Evolutionary conservation across 2,329 filamentous ascomycete species (phyloP), one percentile per base, ranked within the genome.

Genomic region (Elsinoe necatrix): DNA sequence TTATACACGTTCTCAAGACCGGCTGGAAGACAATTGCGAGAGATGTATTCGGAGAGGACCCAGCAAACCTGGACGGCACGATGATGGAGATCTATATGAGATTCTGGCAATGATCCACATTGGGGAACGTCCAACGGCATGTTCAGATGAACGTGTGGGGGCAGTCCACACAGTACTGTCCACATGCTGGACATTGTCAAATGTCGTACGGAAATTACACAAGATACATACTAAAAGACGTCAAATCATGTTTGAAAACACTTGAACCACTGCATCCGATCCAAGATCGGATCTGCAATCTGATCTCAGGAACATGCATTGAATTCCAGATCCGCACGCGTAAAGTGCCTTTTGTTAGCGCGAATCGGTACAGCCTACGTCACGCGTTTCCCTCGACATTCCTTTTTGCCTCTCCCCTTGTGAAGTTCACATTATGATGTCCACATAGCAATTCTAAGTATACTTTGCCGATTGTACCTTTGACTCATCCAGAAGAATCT

Each of bases 261-360:
- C 6, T 11, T 43, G 41, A 50, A 29, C 23, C 45, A 52, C n/a
- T 21, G 12, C 29, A 23, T 52, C 20, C 29, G 29, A n/a, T 16
- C 3, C 48, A 2, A 37, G 48, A 52, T 52, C 48, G 48, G 48
- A 37, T 35, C 31, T 37, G 18, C 27, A 18, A 34, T 37, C 12
- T 34, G 48, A 52, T 52, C 48, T 52, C 41, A 43, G 41, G 48
- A 23, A 52, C 48, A 29, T 52, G 48, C 48, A 52, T 52, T 39
- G 29, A 29, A 39, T 25, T 39, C 34, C 48, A 52, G 48, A 52
- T 52, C 48, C 25, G 5, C 48, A 34, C 20, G 20, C 29, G 25
- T 52, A 52, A 39, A 52, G 48, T 52, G 48, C 48, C 3, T 39
- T 39, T 23, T 29, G 27, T 52, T 35, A 37, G 29, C 29, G 54